Base-by-base conservation (phyloP, 257 asterid genomes). In the Scutellaria baicalensis region DNA sequence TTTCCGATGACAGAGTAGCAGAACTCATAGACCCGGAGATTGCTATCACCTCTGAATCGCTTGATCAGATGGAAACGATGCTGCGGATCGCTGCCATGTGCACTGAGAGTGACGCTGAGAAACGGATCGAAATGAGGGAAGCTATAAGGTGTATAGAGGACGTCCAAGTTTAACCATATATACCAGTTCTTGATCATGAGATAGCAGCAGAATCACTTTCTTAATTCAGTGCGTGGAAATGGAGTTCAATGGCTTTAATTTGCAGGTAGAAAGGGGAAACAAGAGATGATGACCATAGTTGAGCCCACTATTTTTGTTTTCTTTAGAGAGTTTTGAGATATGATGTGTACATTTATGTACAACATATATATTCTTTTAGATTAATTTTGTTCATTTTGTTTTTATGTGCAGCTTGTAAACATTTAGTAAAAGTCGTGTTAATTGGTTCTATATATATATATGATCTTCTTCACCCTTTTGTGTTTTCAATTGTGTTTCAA, bases 1-100 rank as follows among this genome's bases (percentile, higher is more conserved):
- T 84, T 23, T 62, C 76, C 0, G 88, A 89, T 52, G 77, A 73
- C 13, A 83, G 78, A 42, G 80, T 75, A 43, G 35, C 58, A 1
- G 96, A 93, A 1, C 52, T 93, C 59, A 79, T 93, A 10, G 99
- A 91, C 75, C 97, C 96, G 0, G 90, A 89, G 82, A 82, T 93
- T 1, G 79, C 81, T 16, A 59, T 16, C 33, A 16, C 72, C 1
- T 12, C 67, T 4, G 40, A 59, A 5, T 81, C 85, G 2, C 14
- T 76, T 2, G 81, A 52, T 5, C 84, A 79, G 64, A 87, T 93
- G 91, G 94, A 84, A 56, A 81, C 70, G 51, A 86, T 89, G 74
- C 55, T 93, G 68, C 55, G 51, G 0, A 68, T 89, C 8, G 99
- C 86, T 55, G 91, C 84, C 14, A 76, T 76, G 3, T 93, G 99